Percentiles rank a stretch among this genome's conserved stretches.
phyloP scores from a whole-genome alignment of 208 protist species.

The Angomonas ambiguus region DNA sequence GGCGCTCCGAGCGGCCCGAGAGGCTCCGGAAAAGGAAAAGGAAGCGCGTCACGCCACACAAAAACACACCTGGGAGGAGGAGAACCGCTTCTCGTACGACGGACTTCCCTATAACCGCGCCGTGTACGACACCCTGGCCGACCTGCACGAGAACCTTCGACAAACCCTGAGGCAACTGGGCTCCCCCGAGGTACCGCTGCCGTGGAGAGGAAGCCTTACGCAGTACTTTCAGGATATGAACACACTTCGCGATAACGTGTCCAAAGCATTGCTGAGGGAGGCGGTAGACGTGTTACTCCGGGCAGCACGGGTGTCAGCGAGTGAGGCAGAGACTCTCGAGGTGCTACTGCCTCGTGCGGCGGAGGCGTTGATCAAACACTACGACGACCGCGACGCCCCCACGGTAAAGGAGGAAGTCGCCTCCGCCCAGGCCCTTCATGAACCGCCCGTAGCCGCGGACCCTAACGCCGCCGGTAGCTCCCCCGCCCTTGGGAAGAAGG shows the following conservation, averaged over 20 bases:
- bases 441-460: neutral
- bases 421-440: constrained; percentile 17
- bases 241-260: constrained; percentile 42
- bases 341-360: constrained; percentile 47
- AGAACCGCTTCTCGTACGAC: constrained; percentile 41
- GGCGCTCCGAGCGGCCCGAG: constrained; percentile 23
- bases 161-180: constrained; percentile 24
- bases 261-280: constrained; percentile 44
- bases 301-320: constrained; percentile 39
- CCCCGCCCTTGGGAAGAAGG: neutral
- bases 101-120: constrained; percentile 50
- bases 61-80: constrained; percentile 30
- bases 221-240: constrained; percentile 40
- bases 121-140: constrained; percentile 54
- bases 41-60: constrained; percentile 17
- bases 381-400: constrained; percentile 11
- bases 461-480: neutral
- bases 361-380: constrained; percentile 22
- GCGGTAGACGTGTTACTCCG: constrained; percentile 58
- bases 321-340: constrained; percentile 29
- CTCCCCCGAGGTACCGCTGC: neutral
- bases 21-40: constrained; percentile 12
- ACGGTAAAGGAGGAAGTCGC: constrained; percentile 17
- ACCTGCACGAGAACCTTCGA: constrained; percentile 43
- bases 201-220: constrained; percentile 46